phyloP scores from a whole-genome alignment of 1,139 yeast genomes.

The Candida freyschussii region DNA sequence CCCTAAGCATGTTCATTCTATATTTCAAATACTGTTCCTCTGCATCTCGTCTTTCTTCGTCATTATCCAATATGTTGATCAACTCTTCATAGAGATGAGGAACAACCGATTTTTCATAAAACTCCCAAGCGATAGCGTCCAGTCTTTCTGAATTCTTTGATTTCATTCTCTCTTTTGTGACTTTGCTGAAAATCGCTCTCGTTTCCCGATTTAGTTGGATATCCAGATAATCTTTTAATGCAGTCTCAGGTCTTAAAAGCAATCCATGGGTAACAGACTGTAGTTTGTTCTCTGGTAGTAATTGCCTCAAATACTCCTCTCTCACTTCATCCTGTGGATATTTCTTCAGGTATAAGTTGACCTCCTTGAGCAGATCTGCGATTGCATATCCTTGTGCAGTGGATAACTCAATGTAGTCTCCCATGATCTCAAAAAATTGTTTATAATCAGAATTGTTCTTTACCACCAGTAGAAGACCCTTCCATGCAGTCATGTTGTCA shows the following conservation, averaged over 20 bases:
- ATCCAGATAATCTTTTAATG: conserved; percentile 46
- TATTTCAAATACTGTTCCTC: conserved; percentile 61
- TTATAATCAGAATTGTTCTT: conserved; percentile 36
- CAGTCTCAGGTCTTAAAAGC: conserved; percentile 47
- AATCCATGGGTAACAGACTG: conserved; percentile 49
- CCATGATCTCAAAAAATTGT: conserved; percentile 45
- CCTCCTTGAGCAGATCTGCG: conserved; percentile 44
- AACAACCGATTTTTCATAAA: conserved; percentile 46
- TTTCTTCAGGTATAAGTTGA: conserved; percentile 40
- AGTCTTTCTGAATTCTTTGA: conserved; percentile 36
- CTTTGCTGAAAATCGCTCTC: conserved; percentile 28
- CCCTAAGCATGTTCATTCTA: conserved; percentile 48
- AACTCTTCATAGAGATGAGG: conserved; percentile 50
- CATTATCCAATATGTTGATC: conserved; percentile 61
- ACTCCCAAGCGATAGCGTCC: conserved; percentile 46
- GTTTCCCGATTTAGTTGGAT: conserved; percentile 41
- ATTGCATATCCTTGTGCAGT: conserved; percentile 36
- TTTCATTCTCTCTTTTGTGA: conserved; percentile 42
- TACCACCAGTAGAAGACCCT: conserved; percentile 55
- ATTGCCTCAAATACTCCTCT: conserved; percentile 44
- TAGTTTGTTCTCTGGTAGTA: conserved; percentile 61
- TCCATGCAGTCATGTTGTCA: conserved; percentile 66
- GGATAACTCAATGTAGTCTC: conserved; percentile 36
- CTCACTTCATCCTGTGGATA: conserved; percentile 34
- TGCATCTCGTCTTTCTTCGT: conserved; percentile 47